Conservation (phyloP, 768 basidiomycete species). For the Leucosporidium yakuticum region DNA sequence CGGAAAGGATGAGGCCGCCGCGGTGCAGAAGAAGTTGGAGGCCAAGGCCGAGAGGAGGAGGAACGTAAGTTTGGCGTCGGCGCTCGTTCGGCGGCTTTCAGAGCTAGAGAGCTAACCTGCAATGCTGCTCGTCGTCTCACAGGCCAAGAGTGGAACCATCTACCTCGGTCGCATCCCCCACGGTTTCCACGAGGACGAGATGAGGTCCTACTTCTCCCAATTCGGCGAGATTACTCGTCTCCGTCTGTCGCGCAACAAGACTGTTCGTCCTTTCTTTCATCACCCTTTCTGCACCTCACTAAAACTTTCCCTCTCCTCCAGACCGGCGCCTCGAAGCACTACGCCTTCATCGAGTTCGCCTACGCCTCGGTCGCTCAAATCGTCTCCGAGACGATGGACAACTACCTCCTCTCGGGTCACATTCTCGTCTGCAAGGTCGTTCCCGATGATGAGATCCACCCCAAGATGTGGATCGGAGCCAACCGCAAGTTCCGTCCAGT, state of each 20-base stretch:
- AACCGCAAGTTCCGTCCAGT: slow-evolving; percentile 82
- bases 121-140: not conserved
- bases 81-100: not conserved
- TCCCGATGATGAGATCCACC: slow-evolving; percentile 82
- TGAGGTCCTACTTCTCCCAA: slow-evolving; percentile 86
- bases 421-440: slow-evolving; percentile 85
- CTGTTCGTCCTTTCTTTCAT: slow-evolving; percentile 47
- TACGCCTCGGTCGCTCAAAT: slow-evolving; percentile 85
- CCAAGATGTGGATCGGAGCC: slow-evolving; percentile 93
- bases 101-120: not conserved
- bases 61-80: slow-evolving; percentile 5
- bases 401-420: slow-evolving; percentile 91
- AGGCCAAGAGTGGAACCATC: slow-evolving; percentile 64
- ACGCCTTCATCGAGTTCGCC: slow-evolving; percentile 91
- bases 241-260: slow-evolving; percentile 87
- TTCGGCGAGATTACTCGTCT: slow-evolving; percentile 85
- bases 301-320: slow-evolving; percentile 42
- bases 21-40: slow-evolving; percentile 32
- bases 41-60: slow-evolving; percentile 30
- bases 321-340: slow-evolving; percentile 96
- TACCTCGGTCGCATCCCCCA: slow-evolving; percentile 89
- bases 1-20: slow-evolving; percentile 10
- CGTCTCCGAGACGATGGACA: slow-evolving; percentile 98
- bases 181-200: slow-evolving; percentile 94
- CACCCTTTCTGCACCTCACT: not conserved